Evolutionary conservation across 2,329 filamentous ascomycete genomes (phyloP).

Genomic region (Lomentospora prolificans): DNA sequence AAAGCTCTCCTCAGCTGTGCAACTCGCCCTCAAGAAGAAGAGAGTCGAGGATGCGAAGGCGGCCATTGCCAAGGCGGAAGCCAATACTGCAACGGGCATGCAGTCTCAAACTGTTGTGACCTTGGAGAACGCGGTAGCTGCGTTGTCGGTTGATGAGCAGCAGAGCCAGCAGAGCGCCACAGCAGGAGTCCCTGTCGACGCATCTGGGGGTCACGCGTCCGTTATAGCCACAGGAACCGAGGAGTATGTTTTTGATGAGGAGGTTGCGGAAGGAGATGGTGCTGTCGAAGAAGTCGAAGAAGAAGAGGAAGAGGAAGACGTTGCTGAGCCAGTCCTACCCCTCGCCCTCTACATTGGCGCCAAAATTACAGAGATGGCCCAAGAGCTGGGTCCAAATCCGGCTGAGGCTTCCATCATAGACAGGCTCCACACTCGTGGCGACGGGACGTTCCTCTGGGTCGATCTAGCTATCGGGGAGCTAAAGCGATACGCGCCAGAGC

Average conservation of each 20-base stretch:
- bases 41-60: background rate
- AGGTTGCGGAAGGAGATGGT: background rate
- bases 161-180: background rate
- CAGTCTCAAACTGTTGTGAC: background rate
- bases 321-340: background rate
- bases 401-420: constrained; percentile 7
- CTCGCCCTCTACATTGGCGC: background rate
- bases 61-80: background rate
- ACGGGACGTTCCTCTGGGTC: constrained; percentile 17
- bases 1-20: background rate
- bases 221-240: background rate
- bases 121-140: background rate
- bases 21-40: background rate
- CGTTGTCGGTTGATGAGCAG: background rate
- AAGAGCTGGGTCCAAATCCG: background rate
- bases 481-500: constrained; percentile 12
- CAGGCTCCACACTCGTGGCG: constrained; percentile 14
- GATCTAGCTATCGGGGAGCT: constrained; percentile 16
- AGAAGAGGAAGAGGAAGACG: background rate
- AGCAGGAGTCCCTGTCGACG: background rate
- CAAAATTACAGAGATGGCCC: background rate
- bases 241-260: background rate
- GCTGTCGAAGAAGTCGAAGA: background rate
- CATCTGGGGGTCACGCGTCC: background rate
- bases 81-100: background rate